These are phyloP conservation scores for Claviceps sp. DNA, from an alignment of 2,329 filamentous ascomycete species.

Conservation along the genomic window DNA sequence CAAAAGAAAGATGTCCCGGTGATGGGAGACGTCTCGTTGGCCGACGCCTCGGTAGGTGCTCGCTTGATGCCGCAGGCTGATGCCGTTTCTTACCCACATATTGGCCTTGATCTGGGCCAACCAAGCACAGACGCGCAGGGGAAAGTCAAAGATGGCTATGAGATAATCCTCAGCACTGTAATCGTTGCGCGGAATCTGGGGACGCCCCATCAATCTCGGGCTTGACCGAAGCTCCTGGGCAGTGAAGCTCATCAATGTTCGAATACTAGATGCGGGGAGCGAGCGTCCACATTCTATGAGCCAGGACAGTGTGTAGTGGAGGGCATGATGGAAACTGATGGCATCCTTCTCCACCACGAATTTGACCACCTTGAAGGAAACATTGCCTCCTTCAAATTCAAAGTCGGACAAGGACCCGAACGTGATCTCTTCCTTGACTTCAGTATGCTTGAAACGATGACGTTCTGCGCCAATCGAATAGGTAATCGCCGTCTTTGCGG, in stretches of 20 bases:
- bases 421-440: conserved; percentile 72
- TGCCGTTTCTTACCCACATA: conserved; percentile 97
- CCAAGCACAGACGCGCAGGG: conserved; percentile 88
- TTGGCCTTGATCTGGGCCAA: conserved; percentile 94
- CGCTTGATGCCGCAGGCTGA: conserved; percentile 90
- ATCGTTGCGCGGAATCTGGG: conserved; percentile 41
- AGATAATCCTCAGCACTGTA: conserved; percentile 63
- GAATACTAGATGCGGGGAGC: conserved; percentile 54
- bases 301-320: conserved; percentile 96
- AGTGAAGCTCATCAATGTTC: conserved; percentile 57
- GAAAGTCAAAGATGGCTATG: conserved; percentile 82
- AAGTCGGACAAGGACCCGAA: conserved; percentile 71
- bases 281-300: conserved; percentile 77
- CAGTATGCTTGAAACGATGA: conserved; percentile 68
- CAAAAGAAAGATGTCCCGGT: conserved; percentile 85
- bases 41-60: conserved; percentile 82
- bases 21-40: conserved; percentile 83
- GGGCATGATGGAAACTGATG: conserved; percentile 93
- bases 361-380: conserved; percentile 58
- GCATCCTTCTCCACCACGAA: conserved; percentile 80
- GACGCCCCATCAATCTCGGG: conserved; percentile 47
- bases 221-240: conserved; percentile 54
- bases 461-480: conserved; percentile 86
- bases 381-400: conserved; percentile 55
- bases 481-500: conserved; percentile 72